Evolutionary conservation across 345 rosid genomes (phyloP), one percentile per base, ranked within the genome.

Genomic region (Trapa bicornis): DNA sequence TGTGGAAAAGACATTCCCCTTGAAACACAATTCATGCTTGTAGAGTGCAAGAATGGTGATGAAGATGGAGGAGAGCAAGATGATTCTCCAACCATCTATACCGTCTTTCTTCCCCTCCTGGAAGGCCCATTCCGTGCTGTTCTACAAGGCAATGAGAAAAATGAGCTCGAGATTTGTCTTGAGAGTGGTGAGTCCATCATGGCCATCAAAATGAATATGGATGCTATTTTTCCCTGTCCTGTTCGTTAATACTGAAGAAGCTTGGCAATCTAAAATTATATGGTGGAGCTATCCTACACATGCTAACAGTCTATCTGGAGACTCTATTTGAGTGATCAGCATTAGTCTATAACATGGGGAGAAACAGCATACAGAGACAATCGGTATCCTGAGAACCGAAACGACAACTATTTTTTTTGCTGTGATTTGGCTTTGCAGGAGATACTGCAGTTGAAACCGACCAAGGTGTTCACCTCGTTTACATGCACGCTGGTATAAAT

Each of bases 91-190:
- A 89, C 89, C 42, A 71, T 94, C 70, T 91, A 91, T 78, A 91
- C 93, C 0, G 89, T 91, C 69, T 89, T 94, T 74, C 96, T 94
- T 22, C 97, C 97, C 52, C 87, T 94, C 35, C 96, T 94, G 17
- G 99, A 94, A 76, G 97, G 97, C 82, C 97, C 76, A 65, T 94
- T 94, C 79, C 89, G 99, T 77, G 84, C 97, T 68, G 97, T 82
- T 43, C 78, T 94, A 17, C 99, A 94, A 80, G 99, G 97, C 73
- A 94, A 86, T 54, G 92, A 84, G 47, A 85, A 75, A 72, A 89
- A 85, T 37, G 95, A 89, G 83, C 70, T 94, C 1, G 96, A 94
- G 86, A 82, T 94, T 72, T 94, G 97, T 81, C 82, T 90, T 15
- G 98, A 93, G 85, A 93, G 99, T 63, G 99, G 99, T 91, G 83